Evolutionary conservation across 495 filamentous ascomycete genomes (phyloP), one percentile per base, ranked within the genome.

Genomic region (Sordaria brevicollis): DNA sequence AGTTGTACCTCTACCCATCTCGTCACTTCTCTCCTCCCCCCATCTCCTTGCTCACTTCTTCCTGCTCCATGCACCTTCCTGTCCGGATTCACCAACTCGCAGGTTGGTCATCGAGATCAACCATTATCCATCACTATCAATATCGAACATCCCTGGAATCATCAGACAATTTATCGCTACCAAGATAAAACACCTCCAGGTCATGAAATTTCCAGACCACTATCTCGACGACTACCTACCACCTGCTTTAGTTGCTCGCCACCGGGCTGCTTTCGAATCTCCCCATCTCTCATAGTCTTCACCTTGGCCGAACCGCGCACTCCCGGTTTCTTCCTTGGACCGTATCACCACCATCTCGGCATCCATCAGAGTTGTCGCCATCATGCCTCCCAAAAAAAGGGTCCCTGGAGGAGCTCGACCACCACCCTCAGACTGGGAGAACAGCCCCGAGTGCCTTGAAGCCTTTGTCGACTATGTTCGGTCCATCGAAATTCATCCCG

Each of bases 391-490:
- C 4, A 9, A 38, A 31, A 72, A 71, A 39, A 25, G 10, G n/a
- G 67, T 31, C 70, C 29, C 31, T 71, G 13, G 57, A 11, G 49
- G 21, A 57, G 21, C 49, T 57, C 49, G 49, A 69, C 34, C 19
- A 74, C 73, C 68, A 68, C 69, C 34, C 35, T 67, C 4, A 9
- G 43, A 31, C 72, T 69, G 38, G 54, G 13, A 25, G 67, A 29
- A 68, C 19, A 34, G 70, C 13, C 41, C 66, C 17, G 70, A 73
- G 8, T 66, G 35, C 38, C 15, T 74, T 6, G 67, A 68, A 10
- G 69, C 74, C 7, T 72, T 79, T n/a, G 19, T 76, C 7, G 65
- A 68, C 5, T 39, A 68, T 10, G 5, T 79, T 41, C 69, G 49
- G 15, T 57, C 49, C 21, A 31, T 57, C 29, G 49, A 25, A 57